Conservation (phyloP, 2,329 filamentous ascomycete species). For the Diaporthe vaccinii region DNA sequence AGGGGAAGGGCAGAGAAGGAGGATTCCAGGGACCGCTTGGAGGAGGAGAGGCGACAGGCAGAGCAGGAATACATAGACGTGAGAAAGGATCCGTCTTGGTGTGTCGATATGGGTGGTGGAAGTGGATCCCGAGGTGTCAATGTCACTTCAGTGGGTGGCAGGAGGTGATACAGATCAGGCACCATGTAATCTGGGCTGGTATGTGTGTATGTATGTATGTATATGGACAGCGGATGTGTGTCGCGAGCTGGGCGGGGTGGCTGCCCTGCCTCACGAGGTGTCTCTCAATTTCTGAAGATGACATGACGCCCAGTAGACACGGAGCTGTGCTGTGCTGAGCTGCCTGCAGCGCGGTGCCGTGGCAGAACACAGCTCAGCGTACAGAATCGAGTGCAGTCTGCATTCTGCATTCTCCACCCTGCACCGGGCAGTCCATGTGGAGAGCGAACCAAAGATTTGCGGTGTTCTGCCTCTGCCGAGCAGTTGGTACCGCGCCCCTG, state of each 20-base stretch:
- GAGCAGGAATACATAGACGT: conserved; percentile 40
- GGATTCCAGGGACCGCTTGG: conserved; percentile 31
- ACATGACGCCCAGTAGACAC: conserved; percentile 2
- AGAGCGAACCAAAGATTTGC: conserved; percentile 3
- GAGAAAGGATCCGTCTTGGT: conserved; percentile 40
- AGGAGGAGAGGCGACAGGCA: conserved; percentile 34
- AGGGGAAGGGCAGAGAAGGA: conserved; percentile 23
- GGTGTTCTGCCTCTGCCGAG: background rate
- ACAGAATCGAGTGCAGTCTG: background rate
- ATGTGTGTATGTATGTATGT: conserved; percentile 12
- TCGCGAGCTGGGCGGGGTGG: conserved; percentile 16
- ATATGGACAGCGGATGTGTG: background rate
- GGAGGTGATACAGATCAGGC: conserved; percentile 40
- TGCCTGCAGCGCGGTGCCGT: conserved; percentile 1
- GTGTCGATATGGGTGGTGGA: conserved; percentile 35
- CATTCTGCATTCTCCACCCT: conserved; percentile 19
- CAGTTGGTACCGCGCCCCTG: conserved; percentile 29
- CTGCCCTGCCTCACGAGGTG: conserved; percentile 29
- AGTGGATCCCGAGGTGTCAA: conserved; percentile 38
- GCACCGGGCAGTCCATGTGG: conserved; percentile 11
- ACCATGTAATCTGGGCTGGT: conserved; percentile 33
- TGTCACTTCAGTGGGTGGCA: conserved; percentile 35
- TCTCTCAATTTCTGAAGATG: conserved; percentile 10
- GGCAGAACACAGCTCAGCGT: background rate
- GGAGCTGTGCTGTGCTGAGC: conserved; percentile 11